Percentiles rank a stretch among this genome's conserved stretches.
These are phyloP conservation scores for Lophiostoma macrostomum DNA, from an alignment of 495 filamentous ascomycete genomes.

Conservation along the genomic window DNA sequence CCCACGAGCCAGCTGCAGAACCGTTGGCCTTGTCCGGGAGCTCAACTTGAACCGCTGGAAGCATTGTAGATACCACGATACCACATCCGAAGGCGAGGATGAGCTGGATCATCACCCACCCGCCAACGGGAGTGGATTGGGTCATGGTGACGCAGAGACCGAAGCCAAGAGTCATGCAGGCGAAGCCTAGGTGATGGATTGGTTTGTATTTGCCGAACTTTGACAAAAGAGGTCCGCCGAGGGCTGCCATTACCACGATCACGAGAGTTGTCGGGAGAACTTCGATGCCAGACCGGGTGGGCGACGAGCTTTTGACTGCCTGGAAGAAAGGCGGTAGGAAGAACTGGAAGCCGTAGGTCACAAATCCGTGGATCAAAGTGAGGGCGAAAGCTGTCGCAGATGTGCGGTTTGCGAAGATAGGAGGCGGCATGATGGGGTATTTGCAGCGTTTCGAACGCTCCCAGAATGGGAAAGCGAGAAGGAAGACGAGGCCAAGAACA, in stretches of 20 bases:
- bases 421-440: slow-evolving; percentile 20
- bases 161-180: slow-evolving; percentile 45
- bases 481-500: slow-evolving; percentile 9
- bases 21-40: slow-evolving; percentile 43
- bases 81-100: slow-evolving; percentile 49
- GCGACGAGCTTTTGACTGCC: slow-evolving; percentile 51
- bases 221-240: slow-evolving; percentile 44
- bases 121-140: slow-evolving; percentile 40
- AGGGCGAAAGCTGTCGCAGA: slow-evolving; percentile 45
- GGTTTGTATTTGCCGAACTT: slow-evolving; percentile 49
- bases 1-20: slow-evolving; percentile 52
- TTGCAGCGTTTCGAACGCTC: slow-evolving; percentile 19
- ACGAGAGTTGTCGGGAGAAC: slow-evolving; percentile 58
- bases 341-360: slow-evolving; percentile 54
- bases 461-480: slow-evolving; percentile 17
- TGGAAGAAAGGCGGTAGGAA: slow-evolving; percentile 65
- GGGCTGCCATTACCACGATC: slow-evolving; percentile 47
- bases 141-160: slow-evolving; percentile 47
- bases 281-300: slow-evolving; percentile 56
- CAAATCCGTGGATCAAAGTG: slow-evolving; percentile 51
- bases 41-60: slow-evolving; percentile 51
- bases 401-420: slow-evolving; percentile 35
- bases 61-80: slow-evolving; percentile 46
- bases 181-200: slow-evolving; percentile 52
- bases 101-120: slow-evolving; percentile 50